Evolutionary conservation across 176 grass and related monocot genomes (phyloP), one percentile per base, ranked within the genome.

Genomic region (Hsuehochloa calcarea): DNA sequence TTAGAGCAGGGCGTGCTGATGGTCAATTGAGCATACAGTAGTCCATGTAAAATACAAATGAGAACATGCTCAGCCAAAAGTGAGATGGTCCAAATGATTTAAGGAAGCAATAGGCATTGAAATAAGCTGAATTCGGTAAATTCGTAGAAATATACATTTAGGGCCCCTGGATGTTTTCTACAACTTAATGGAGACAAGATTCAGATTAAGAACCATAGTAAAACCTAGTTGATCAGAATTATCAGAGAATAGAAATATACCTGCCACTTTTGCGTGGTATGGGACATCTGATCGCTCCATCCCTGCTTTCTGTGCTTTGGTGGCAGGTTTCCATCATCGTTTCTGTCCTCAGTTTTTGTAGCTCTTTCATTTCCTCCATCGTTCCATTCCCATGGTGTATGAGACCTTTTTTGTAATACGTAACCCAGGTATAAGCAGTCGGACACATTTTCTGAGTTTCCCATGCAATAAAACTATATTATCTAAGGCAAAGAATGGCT

Each of bases 251-350:
- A 23, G 8, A 59, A 59, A 73, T 16, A 22, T 68, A 91, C 92
- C 89, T 91, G 60, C 64, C 64, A 20, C 65, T 83, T 84, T 89
- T 94, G 70, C 80, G 79, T 60, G 89, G 89, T 72, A 87, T 86
- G 11, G 92, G 86, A 81, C 89, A 94, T 74, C 76, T 89, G 45
- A 91, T 80, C 0, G 9, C 26, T 25, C 68, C 80, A 49, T 84
- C 65, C 10, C 72, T 71, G 67, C 46, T 91, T 50, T 86, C 80
- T 51, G 70, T 44, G 76, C 16, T 91, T 70, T 89, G 86, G 62
- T 94, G 92, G 78, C 64, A 89, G 50, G 41, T 77, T 89, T 72
- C 79, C 73, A 84, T 80, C 79, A 84, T 65, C 72, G 35, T 50
- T 69, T 88, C 82, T 52, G 78, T 25, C 63, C 78, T 88, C 41